Conservation (phyloP, 495 filamentous ascomycete genomes). For the Xylaria curta region DNA sequence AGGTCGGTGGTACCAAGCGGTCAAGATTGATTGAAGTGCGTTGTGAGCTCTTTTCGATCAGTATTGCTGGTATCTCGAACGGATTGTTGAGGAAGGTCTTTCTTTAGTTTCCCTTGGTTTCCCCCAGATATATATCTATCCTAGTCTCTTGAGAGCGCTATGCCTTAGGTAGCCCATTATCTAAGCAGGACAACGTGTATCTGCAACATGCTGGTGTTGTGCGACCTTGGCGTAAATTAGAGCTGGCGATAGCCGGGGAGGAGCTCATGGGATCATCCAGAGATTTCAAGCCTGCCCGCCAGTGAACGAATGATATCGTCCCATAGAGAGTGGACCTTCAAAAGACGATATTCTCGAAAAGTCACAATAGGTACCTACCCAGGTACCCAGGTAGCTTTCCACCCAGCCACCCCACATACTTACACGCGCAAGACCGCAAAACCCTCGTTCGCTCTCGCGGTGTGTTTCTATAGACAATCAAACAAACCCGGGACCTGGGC, state of each 20-base stretch:
- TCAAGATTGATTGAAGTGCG: neutral
- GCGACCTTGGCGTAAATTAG: slow-evolving; percentile 17
- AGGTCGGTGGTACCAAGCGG: neutral
- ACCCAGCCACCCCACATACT: slow-evolving; percentile 7
- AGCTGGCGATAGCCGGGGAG: slow-evolving; percentile 8
- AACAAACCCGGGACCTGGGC: neutral
- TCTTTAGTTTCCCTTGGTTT: neutral
- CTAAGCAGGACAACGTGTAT: slow-evolving; percentile 21
- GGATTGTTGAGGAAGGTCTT: neutral
- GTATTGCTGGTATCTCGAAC: neutral
- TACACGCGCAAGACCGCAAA: neutral
- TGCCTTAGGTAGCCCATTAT: slow-evolving; percentile 20
- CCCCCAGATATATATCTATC: slow-evolving; percentile 7
- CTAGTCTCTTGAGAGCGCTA: slow-evolving; percentile 4
- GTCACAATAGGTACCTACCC: neutral
- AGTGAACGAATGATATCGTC: slow-evolving; percentile 17
- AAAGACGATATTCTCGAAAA: slow-evolving; percentile 17
- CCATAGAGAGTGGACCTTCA: slow-evolving; percentile 6
- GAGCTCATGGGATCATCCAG: slow-evolving; percentile 27
- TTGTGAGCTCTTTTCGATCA: neutral
- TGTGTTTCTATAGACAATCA: neutral
- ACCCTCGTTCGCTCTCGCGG: neutral
- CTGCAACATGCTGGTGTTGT: slow-evolving; percentile 23
- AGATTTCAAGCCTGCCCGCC: slow-evolving; percentile 20
- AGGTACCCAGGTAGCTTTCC: neutral